These are phyloP conservation scores for Penicillium sp. DNA, from an alignment of 2,329 filamentous ascomycete genomes.

Conservation along the genomic window DNA sequence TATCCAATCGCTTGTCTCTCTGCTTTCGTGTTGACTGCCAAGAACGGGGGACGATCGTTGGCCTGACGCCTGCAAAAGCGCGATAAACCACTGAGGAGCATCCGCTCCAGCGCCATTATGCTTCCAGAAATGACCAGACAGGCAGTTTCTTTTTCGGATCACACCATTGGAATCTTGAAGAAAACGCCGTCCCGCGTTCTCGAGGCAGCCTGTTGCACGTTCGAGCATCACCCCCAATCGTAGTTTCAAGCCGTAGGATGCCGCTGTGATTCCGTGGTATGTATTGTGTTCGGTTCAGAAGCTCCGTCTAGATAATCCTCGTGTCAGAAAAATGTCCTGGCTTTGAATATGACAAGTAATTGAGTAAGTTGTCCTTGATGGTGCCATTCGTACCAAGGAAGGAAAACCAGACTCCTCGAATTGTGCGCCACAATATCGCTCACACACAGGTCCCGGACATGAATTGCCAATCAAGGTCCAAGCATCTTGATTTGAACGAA, in stretches of 20 bases:
- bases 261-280: slow-evolving; percentile 18
- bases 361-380: slow-evolving; percentile 16
- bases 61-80: slow-evolving; percentile 27
- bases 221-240: slow-evolving; percentile 50
- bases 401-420: neutral
- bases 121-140: slow-evolving; percentile 39
- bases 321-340: slow-evolving; percentile 5
- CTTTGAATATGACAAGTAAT: neutral
- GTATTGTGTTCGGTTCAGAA: slow-evolving; percentile 29
- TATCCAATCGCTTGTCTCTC: slow-evolving; percentile 18
- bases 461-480: neutral
- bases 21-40: slow-evolving; percentile 10
- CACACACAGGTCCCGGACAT: too few relatives aligned
- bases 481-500: neutral
- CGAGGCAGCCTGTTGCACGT: slow-evolving; percentile 50
- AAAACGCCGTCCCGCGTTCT: slow-evolving; percentile 49
- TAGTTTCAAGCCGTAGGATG: slow-evolving; percentile 28
- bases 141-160: slow-evolving; percentile 36
- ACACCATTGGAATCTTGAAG: slow-evolving; percentile 41
- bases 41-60: slow-evolving; percentile 18
- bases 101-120: slow-evolving; percentile 31
- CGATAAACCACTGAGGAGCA: slow-evolving; percentile 34
- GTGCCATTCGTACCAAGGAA: slow-evolving; percentile 19
- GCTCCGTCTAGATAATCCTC: neutral
- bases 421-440: neutral